Evolutionary conservation across 306 rosid genomes (phyloP).

Genomic region (Trichosanthes cucumerina): DNA sequence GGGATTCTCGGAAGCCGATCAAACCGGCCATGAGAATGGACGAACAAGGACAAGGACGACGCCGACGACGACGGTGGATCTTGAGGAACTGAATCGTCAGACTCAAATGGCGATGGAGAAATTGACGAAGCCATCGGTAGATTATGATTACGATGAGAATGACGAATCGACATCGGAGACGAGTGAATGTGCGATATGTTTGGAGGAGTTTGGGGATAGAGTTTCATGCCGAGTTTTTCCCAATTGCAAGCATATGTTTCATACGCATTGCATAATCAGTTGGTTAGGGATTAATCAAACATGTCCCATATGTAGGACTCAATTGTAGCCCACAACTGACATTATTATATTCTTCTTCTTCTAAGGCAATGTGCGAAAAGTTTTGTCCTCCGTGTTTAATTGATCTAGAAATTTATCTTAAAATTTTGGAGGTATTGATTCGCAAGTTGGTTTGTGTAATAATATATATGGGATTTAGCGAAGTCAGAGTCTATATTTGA

Average conservation of each 20-base stretch:
- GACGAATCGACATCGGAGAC: neutral
- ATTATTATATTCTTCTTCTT: neutral
- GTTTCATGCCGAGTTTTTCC: conserved; percentile 30
- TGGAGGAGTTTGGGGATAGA: conserved; percentile 29
- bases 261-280: conserved; percentile 27
- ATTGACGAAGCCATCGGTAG: conserved; percentile 5
- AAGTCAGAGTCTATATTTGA: too few species aligned
- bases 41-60: neutral
- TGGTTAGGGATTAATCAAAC: conserved; percentile 33
- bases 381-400: neutral
- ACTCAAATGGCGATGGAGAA: conserved; percentile 8
- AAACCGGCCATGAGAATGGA: neutral
- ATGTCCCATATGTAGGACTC: conserved; percentile 46
- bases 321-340: neutral
- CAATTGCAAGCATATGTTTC: conserved; percentile 37
- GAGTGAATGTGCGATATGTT: conserved; percentile 38
- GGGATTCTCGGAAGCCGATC: neutral
- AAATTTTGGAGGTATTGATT: too few species aligned
- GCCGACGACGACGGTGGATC: neutral
- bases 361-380: neutral
- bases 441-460: too few species aligned
- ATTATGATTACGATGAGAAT: neutral
- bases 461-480: too few species aligned
- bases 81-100: neutral
- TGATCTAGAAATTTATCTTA: too few species aligned